Evolutionary conservation across 2,329 filamentous ascomycete genomes (phyloP), one percentile per base, ranked within the genome.

Genomic region (Mycosphaerella arachidis): DNA sequence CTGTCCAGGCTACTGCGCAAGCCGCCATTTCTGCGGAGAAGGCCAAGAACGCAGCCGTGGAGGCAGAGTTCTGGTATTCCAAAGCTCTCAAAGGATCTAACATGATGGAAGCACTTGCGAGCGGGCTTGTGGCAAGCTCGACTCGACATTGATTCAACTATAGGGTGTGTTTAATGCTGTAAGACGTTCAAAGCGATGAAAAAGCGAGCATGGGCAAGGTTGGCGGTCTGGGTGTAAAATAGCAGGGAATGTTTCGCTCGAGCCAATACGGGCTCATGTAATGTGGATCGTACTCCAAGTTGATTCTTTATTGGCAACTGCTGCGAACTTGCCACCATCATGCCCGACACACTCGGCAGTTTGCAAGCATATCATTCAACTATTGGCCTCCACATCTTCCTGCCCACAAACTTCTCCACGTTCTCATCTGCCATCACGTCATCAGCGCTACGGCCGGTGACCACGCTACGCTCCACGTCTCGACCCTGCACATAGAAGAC

Each of bases 351-450:
- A 24, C 24, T 24, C 24, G 24, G 24, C 24, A 24, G 24, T 24
- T 24, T 24, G 24, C 40, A n/a, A n/a, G 2, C 40, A 6, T 5
- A 16, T 52, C 29, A 75, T 60, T 75, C 73, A 13, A 67, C 55
- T 18, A 76, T 73, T 2, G 69, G 66, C 63, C 69, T 79, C 87
- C 87, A 90, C 6, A 85, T 85, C 68, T 81, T 84, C 56, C 87
- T 77, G 4, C 79, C 78, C 6, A 82, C 70, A 70, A 84, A 89
- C 1, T 77, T 79, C 20, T 75, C 70, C 1, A 89, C 83, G 0
- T 81, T 81, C 66, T 88, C 85, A 65, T 90, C 86, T 24, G 68
- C 71, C 51, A 90, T 75, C 3, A 89, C 79, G 27, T 90, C 85
- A 4, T 70, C 73, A 1, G 82, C 85, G 9, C 77, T 74, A 55